A percentile compares a stretch with the other conserved stretches of the same genome.
phyloP scores from a whole-genome alignment of 2,329 filamentous ascomycete species.

The Aspergillus sergii region DNA sequence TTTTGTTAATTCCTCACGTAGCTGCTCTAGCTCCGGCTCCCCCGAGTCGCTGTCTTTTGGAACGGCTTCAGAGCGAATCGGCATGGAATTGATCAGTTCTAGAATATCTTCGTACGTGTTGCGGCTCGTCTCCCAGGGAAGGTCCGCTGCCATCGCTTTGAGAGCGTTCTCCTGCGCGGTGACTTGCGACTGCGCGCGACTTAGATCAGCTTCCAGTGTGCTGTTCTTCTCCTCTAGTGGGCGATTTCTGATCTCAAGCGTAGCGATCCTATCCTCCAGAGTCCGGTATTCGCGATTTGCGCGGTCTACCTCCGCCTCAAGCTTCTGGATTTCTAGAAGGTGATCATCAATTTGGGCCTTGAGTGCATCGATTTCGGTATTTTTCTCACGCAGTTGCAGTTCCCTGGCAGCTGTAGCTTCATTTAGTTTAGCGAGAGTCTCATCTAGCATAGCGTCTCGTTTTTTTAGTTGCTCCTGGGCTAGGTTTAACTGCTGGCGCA shows the following conservation, averaged over 20 bases:
- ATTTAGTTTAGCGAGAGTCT: conserved; percentile 34
- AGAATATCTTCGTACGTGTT: conserved; percentile 45
- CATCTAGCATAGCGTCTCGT: conserved; percentile 37
- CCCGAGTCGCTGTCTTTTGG: conserved; percentile 21
- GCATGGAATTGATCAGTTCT: conserved; percentile 37
- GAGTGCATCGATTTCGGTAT: conserved; percentile 40
- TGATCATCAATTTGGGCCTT: conserved; percentile 38
- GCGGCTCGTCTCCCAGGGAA: conserved; percentile 34
- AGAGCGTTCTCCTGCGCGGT: conserved; percentile 41
- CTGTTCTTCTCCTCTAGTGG: conserved; percentile 43
- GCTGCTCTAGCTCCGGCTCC: conserved; percentile 25
- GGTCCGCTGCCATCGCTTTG: conserved; percentile 39
- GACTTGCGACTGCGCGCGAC: conserved; percentile 37
- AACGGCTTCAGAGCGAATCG: conserved; percentile 18
- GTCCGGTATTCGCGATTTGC: conserved; percentile 35
- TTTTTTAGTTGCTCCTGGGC: conserved; percentile 39
- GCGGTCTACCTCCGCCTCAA: conserved; percentile 38
- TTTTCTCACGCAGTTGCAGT: conserved; percentile 37
- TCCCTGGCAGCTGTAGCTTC: conserved; percentile 38
- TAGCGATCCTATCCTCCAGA: conserved; percentile 37
- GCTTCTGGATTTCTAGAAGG: conserved; percentile 36
- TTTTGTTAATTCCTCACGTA: conserved; percentile 32
- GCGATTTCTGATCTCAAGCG: conserved; percentile 36
- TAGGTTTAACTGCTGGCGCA: conserved; percentile 36
- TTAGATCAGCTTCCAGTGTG: conserved; percentile 39